Evolutionary conservation across 768 basidiomycete genomes (phyloP).

Genomic region (Termitomyces bulborhizus): DNA sequence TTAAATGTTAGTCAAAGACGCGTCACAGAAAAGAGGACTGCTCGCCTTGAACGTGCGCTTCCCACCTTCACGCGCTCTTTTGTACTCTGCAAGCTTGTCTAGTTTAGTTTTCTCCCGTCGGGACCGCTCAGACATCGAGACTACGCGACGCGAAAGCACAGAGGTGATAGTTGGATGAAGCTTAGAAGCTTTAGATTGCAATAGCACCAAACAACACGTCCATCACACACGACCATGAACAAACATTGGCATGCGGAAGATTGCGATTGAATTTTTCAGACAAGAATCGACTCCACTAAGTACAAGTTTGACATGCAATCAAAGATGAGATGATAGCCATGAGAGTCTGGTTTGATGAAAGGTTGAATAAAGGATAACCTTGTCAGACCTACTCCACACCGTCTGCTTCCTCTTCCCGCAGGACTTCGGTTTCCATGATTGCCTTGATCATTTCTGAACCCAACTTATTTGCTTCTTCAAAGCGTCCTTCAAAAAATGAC

Average conservation of each 20-base stretch:
- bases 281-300: neutral
- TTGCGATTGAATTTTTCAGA: neutral
- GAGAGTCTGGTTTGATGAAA: neutral
- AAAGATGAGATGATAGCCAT: no score
- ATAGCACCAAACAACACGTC: constrained; percentile 5
- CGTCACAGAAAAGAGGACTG: neutral
- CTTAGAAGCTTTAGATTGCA: neutral
- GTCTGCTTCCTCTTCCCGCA: constrained; percentile 22
- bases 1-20: constrained; percentile 4
- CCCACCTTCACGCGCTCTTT: constrained; percentile 13
- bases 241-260: neutral
- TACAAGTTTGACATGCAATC: neutral
- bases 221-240: neutral
- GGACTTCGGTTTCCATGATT: constrained; percentile 58
- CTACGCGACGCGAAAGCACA: neutral
- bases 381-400: neutral
- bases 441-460: constrained; percentile 89
- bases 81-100: constrained; percentile 15
- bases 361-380: neutral
- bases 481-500: constrained; percentile 78
- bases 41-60: constrained; percentile 12
- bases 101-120: constrained; percentile 26
- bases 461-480: constrained; percentile 77
- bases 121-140: constrained; percentile 32
- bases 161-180: neutral